Evolutionary conservation across 805 yeast genomes (phyloP).

Genomic region (Maudiozyma turicensis): DNA sequence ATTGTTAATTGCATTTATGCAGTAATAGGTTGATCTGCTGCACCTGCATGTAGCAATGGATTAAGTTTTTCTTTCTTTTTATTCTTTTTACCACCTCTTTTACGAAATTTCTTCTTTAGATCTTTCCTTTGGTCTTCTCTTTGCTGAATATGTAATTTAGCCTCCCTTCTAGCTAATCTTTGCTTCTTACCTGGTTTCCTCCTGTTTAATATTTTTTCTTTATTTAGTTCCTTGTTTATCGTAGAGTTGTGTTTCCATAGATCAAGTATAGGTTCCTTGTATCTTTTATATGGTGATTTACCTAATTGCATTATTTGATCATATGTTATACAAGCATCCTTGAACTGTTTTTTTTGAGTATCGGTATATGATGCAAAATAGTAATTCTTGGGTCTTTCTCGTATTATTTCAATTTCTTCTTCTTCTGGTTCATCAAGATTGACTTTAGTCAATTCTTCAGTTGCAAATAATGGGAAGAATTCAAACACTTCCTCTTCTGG

Average conservation of each 20-base stretch:
- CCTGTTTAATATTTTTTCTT: slow-evolving; percentile 10
- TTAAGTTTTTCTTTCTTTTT: slow-evolving; percentile 15
- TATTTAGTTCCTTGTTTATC: slow-evolving; percentile 8
- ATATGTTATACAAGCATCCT: slow-evolving; percentile 13
- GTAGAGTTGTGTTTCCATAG: slow-evolving; percentile 11
- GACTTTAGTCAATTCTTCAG: slow-evolving; percentile 18
- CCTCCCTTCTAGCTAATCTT: slow-evolving; percentile 21
- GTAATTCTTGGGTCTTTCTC: slow-evolving; percentile 18
- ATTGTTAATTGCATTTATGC: too few species aligned
- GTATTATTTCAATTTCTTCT: neutral
- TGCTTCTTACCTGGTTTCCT: slow-evolving; percentile 28
- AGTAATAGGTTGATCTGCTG: neutral
- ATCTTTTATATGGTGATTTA: slow-evolving; percentile 4
- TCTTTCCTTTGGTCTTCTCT: slow-evolving; percentile 22
- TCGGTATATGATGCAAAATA: slow-evolving; percentile 15
- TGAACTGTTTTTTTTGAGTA: slow-evolving; percentile 9
- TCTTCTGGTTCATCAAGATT: slow-evolving; percentile 14
- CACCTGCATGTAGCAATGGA: slow-evolving; percentile 16
- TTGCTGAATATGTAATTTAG: slow-evolving; percentile 13
- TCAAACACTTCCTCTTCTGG: slow-evolving; percentile 10
- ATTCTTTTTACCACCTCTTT: slow-evolving; percentile 31
- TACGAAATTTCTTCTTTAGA: slow-evolving; percentile 27
- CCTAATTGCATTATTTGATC: slow-evolving; percentile 8
- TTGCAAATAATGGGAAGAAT: slow-evolving; percentile 25
- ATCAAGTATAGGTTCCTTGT: slow-evolving; percentile 11